Evolutionary conservation across 139 green algal species (phyloP).

Genomic region (Coelastrella sp.): DNA sequence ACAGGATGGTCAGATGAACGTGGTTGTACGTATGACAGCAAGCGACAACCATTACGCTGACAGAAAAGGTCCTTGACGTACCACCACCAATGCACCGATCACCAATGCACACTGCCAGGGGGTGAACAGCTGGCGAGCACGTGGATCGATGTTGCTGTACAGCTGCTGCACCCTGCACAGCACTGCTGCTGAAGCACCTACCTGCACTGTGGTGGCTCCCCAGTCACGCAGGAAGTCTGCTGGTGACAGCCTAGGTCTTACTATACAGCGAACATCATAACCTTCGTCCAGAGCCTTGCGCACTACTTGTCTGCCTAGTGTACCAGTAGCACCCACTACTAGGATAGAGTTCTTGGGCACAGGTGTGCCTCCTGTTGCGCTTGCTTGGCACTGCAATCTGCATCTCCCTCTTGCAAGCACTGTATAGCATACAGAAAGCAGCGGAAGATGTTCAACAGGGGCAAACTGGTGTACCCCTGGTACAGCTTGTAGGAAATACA

Average conservation of each 20-base stretch:
- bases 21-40: neutral
- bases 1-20: neutral
- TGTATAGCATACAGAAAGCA: neutral
- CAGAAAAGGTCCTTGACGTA: too few relatives aligned
- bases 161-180: neutral
- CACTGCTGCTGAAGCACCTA: conserved; percentile 32
- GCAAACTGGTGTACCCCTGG: neutral
- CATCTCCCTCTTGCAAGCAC: neutral
- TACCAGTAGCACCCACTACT: conserved; percentile 97
- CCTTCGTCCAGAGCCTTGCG: conserved; percentile 96
- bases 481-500: too few relatives aligned
- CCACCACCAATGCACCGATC: too few relatives aligned
- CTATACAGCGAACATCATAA: conserved; percentile 98
- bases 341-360: conserved; percentile 84
- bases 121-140: neutral
- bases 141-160: neutral
- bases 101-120: too few relatives aligned
- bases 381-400: neutral
- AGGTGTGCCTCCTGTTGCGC: conserved; percentile 5
- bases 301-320: conserved; percentile 97
- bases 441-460: neutral
- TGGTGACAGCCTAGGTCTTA: conserved; percentile 91
- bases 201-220: conserved; percentile 82
- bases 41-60: too few relatives aligned
- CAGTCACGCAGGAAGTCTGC: conserved; percentile 99